Evolutionary conservation across 2,329 filamentous ascomycete species (phyloP).

Genomic region (Hymenoscyphus infarciens): DNA sequence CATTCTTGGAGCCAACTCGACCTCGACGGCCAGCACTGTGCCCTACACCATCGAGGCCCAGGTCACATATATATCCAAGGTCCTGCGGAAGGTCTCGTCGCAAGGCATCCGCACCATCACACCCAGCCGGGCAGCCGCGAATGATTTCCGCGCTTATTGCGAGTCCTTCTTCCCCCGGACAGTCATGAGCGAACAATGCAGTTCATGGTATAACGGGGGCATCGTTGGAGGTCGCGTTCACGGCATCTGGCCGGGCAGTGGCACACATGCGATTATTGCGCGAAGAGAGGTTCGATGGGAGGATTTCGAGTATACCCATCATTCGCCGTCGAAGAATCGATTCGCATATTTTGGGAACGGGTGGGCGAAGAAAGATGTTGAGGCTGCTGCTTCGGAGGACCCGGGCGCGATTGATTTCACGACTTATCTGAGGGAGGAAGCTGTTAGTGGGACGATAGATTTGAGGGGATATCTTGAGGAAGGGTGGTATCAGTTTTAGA

Average conservation of each 20-base stretch:
- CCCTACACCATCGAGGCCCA: slow-evolving; percentile 64
- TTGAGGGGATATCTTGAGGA: slow-evolving; percentile 1
- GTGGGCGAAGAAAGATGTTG: slow-evolving; percentile 1
- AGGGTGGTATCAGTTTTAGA: background rate
- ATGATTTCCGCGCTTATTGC: slow-evolving; percentile 51
- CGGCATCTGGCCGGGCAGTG: background rate
- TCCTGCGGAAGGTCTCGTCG: slow-evolving; percentile 61
- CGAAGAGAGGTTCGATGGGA: background rate
- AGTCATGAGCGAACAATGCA: slow-evolving; percentile 58
- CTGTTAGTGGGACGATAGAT: background rate
- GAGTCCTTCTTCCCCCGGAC: slow-evolving; percentile 53
- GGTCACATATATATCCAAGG: slow-evolving; percentile 60
- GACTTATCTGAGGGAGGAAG: background rate
- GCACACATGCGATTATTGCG: background rate
- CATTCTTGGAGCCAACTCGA: slow-evolving; percentile 56
- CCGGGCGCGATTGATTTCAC: background rate
- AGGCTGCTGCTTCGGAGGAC: background rate
- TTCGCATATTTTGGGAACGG: slow-evolving; percentile 3
- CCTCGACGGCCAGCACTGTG: slow-evolving; percentile 43
- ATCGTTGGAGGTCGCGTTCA: background rate
- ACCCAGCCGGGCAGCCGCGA: slow-evolving; percentile 51
- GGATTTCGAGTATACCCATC: background rate
- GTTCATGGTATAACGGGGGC: slow-evolving; percentile 65
- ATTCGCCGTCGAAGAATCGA: background rate
- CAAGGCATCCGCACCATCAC: slow-evolving; percentile 62